These are phyloP conservation scores for Aureobasidium sp. DNA, from an alignment of 2,329 filamentous ascomycete species.

Conservation along the genomic window DNA sequence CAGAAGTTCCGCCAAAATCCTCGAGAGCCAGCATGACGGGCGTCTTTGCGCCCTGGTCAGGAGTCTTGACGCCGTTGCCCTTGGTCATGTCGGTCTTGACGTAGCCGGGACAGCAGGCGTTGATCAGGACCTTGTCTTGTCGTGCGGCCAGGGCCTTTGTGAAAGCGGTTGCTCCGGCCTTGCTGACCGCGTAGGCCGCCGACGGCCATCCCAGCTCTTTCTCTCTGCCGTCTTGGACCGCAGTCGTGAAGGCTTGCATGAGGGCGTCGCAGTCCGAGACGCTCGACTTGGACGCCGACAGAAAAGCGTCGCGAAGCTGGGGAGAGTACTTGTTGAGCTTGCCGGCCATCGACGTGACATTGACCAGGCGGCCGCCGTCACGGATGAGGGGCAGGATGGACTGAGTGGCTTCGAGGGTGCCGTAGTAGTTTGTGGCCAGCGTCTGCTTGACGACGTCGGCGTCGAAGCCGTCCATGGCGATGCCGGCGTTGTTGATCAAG, in stretches of 20 bases:
- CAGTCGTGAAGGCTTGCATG: conserved; percentile 44
- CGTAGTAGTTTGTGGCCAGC: conserved; percentile 47
- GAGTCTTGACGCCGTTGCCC: conserved; percentile 29
- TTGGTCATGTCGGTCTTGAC: conserved; percentile 35
- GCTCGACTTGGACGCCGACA: conserved; percentile 29
- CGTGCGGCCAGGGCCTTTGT: conserved; percentile 31
- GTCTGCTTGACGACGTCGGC: conserved; percentile 43
- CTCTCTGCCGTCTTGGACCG: conserved; percentile 41
- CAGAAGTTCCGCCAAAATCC: conserved; percentile 28
- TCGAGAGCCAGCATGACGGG: conserved; percentile 31
- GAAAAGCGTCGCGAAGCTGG: conserved; percentile 38
- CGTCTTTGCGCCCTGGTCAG: conserved; percentile 31
- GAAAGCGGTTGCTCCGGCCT: conserved; percentile 31
- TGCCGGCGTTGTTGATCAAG: conserved; percentile 49
- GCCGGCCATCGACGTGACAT: conserved; percentile 43
- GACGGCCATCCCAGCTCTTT: conserved; percentile 44
- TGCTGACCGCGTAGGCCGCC: conserved; percentile 43
- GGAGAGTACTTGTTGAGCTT: conserved; percentile 43
- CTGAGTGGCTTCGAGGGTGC: conserved; percentile 41
- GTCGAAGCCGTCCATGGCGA: conserved; percentile 44
- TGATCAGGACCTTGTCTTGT: conserved; percentile 27
- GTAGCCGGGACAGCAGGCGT: conserved; percentile 32
- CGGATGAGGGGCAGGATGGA: conserved; percentile 42
- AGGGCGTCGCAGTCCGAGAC: conserved; percentile 40
- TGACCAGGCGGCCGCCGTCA: conserved; percentile 41